A percentile compares a stretch with the other conserved stretches of the same genome.
Conservation (phyloP, 805 yeast species). For the Myxozyma udenii region DNA sequence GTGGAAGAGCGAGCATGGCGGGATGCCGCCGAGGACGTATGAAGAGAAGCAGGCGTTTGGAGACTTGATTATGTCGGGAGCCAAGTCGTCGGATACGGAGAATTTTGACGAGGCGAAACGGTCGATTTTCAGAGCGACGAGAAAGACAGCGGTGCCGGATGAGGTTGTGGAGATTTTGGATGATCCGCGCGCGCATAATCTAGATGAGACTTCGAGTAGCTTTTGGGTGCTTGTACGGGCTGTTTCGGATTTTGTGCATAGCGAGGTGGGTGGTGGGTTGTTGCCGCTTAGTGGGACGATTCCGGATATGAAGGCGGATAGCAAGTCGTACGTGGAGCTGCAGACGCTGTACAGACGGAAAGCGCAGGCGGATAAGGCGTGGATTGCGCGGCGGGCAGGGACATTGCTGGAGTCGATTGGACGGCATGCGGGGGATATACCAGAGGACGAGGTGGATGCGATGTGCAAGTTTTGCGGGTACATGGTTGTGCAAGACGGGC, state of each 20-base stretch:
- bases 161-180: constrained; percentile 20
- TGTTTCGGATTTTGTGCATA: constrained; percentile 48
- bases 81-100: constrained; percentile 43
- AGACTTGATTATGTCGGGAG: constrained; percentile 42
- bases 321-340: constrained; percentile 56
- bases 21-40: constrained; percentile 37
- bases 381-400: constrained; percentile 41
- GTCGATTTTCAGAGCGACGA: constrained; percentile 44
- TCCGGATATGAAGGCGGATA: constrained; percentile 87
- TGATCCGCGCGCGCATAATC: constrained; percentile 19
- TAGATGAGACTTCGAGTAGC: constrained; percentile 21
- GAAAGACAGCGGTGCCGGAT: constrained; percentile 11
- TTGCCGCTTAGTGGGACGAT: constrained; percentile 72
- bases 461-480: constrained; percentile 64
- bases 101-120: constrained; percentile 54
- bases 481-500: constrained; percentile 51
- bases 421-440: constrained; percentile 36
- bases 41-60: constrained; percentile 43
- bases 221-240: constrained; percentile 68
- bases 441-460: constrained; percentile 41
- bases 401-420: constrained; percentile 36
- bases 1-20: constrained; percentile 40
- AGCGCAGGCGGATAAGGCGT: constrained; percentile 49
- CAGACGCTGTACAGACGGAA: constrained; percentile 57
- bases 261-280: constrained; percentile 33